Conservation (phyloP, 2,329 filamentous ascomycete species). For the Talaromyces sp. region DNA sequence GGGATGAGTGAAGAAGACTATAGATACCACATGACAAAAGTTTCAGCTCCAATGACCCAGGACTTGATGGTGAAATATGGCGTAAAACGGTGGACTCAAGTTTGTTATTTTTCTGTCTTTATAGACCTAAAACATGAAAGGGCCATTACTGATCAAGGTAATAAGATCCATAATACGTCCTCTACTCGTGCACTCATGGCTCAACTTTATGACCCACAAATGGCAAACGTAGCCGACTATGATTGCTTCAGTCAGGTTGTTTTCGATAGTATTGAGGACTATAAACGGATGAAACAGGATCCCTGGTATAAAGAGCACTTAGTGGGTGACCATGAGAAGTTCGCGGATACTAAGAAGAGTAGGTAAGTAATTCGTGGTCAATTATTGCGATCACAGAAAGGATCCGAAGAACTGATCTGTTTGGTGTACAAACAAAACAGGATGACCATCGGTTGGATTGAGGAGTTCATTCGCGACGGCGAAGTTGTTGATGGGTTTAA, state of each 20-base stretch:
- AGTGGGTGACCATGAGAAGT: constrained; percentile 48
- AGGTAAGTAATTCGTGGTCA: constrained; percentile 16
- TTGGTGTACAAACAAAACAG: neutral
- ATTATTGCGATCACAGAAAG: too few relatives aligned
- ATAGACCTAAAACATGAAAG: too few relatives aligned
- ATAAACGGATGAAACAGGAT: constrained; percentile 50
- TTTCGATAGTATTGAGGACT: constrained; percentile 46
- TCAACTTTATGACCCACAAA: constrained; percentile 45
- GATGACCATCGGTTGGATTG: constrained; percentile 50
- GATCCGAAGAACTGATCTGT: neutral
- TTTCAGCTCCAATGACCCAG: constrained; percentile 48
- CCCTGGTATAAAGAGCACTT: constrained; percentile 49
- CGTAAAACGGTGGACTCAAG: constrained; percentile 45
- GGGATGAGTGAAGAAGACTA: constrained; percentile 52
- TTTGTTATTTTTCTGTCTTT: too few relatives aligned
- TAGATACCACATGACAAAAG: constrained; percentile 46
- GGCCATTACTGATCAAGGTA: too few relatives aligned
- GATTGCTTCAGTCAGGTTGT: constrained; percentile 52
- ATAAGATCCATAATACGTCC: constrained; percentile 43
- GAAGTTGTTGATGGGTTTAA: constrained; percentile 25
- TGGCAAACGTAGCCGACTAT: constrained; percentile 48
- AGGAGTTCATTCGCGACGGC: constrained; percentile 42
- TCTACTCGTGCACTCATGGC: constrained; percentile 41
- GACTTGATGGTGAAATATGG: constrained; percentile 53
- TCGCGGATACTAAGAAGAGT: constrained; percentile 50